Evolutionary conservation across 2,329 filamentous ascomycete species (phyloP).

Genomic region (Aspergillus costaricaensis): DNA sequence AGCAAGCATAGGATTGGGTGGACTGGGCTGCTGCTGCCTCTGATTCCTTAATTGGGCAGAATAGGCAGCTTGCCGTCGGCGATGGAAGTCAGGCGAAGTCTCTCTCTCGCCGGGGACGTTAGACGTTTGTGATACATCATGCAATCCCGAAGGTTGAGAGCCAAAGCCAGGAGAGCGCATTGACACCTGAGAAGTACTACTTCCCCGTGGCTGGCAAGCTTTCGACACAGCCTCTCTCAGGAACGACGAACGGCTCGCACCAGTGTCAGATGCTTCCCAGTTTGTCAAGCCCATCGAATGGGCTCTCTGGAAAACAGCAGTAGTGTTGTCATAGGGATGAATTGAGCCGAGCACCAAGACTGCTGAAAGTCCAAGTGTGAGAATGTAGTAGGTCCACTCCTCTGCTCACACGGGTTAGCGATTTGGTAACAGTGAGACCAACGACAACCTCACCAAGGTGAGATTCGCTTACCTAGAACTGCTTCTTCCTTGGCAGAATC

Average conservation of each 20-base stretch:
- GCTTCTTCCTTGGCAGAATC: slow-evolving; percentile 49
- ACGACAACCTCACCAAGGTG: background rate
- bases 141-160: slow-evolving; percentile 15
- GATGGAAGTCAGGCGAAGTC: slow-evolving; percentile 23
- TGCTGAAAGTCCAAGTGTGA: slow-evolving; percentile 60
- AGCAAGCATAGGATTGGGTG: slow-evolving; percentile 24
- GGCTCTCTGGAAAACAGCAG: slow-evolving; percentile 53
- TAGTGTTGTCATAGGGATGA: slow-evolving; percentile 40
- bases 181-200: slow-evolving; percentile 5
- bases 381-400: slow-evolving; percentile 63
- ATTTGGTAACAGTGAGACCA: background rate
- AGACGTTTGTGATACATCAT: slow-evolving; percentile 12
- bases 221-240: slow-evolving; percentile 62
- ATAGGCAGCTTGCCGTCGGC: slow-evolving; percentile 36
- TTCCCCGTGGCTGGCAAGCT: slow-evolving; percentile 55
- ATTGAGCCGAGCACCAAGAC: slow-evolving; percentile 55
- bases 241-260: slow-evolving; percentile 56
- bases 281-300: slow-evolving; percentile 56
- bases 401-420: slow-evolving; percentile 42
- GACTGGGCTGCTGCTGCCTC: slow-evolving; percentile 20
- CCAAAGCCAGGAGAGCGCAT: slow-evolving; percentile 12
- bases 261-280: slow-evolving; percentile 54
- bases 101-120: slow-evolving; percentile 12
- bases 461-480: slow-evolving; percentile 50
- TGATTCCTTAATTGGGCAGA: slow-evolving; percentile 36